These are phyloP conservation scores for Lasiodiplodia gonubiensis DNA, from an alignment of 2,329 filamentous ascomycete species.

Conservation along the genomic window DNA sequence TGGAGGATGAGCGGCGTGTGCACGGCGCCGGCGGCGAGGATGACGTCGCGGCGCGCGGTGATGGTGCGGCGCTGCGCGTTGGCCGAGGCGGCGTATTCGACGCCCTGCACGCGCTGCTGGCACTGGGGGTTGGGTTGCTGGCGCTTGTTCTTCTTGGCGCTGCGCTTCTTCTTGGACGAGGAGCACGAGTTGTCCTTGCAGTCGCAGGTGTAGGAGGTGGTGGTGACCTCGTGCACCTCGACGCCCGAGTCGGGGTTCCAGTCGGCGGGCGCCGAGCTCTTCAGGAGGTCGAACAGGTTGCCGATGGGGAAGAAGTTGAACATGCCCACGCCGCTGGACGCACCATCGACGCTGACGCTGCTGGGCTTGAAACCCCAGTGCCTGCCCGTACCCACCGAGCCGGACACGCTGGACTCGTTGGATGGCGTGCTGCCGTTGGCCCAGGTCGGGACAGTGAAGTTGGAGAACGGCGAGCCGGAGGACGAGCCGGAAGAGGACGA, in stretches of 20 bases:
- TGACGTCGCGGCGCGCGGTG: slow-evolving; percentile 55
- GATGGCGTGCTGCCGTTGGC: slow-evolving; percentile 1
- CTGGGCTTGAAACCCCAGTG: slow-evolving; percentile 17
- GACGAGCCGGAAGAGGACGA: not conserved
- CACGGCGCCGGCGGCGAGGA: slow-evolving; percentile 64
- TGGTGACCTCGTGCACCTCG: slow-evolving; percentile 13
- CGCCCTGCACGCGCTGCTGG: slow-evolving; percentile 17
- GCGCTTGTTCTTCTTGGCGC: slow-evolving; percentile 19
- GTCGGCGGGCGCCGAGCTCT: slow-evolving; percentile 13
- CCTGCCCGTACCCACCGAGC: not conserved
- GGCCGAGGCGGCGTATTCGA: slow-evolving; percentile 15
- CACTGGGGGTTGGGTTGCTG: slow-evolving; percentile 4
- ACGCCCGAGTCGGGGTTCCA: slow-evolving; percentile 5
- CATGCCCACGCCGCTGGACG: not conserved
- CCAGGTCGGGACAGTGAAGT: slow-evolving; percentile 2
- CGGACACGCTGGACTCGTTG: not conserved
- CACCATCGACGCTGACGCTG: not conserved
- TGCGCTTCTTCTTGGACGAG: not conserved
- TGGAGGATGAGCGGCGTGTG: slow-evolving; percentile 66
- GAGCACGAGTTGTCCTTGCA: slow-evolving; percentile 7
- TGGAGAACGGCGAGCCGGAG: not conserved
- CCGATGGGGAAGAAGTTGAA: slow-evolving; percentile 20
- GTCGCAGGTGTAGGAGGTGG: slow-evolving; percentile 7
- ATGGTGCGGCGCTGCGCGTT: slow-evolving; percentile 35
- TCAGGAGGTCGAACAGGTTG: slow-evolving; percentile 11